Evolutionary conservation across 1,139 yeast genomes (phyloP), one percentile per base, ranked within the genome.

Genomic region (Wickerhamomyces sp.): DNA sequence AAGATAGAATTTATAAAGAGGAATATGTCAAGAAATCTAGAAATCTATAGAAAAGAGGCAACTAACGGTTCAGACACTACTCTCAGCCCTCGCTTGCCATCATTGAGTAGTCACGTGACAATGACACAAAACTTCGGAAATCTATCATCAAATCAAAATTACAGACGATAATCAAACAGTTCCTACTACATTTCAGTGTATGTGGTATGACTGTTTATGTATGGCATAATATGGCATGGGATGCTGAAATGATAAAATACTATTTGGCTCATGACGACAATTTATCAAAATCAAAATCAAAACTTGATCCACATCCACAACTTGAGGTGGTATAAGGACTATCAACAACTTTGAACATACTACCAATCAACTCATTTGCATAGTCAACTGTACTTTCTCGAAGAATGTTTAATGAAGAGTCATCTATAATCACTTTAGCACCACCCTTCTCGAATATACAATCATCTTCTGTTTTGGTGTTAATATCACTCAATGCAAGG

Each of bases 291-390:
- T 58, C 61, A 59, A 91, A 81, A 62, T 91, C 96, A 66, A 93
- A 93, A 46, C 96, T 88, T 26, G 95, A 78, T 0, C 99, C 99
- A 67, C 99, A 93, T 0, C 99, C 99, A 69, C 99, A 94, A 42
- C 94, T 84, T 41, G 95, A 84, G 32, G 89, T 82, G 29, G 97
- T 84, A 59, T 86, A 86, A 0, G 96, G 96, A 53, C 95, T 88
- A 56, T 90, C 95, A 27, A 84, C 81, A 40, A 94, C 85, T 62
- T 90, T 91, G 67, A 94, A 94, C 59, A 90, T 93, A 43, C 95
- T 85, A 3, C 99, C 99, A 51, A 94, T 94, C 60, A 94, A 76
- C 63, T 94, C 99, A 27, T 90, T 87, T 0, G 94, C 83, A 61
- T 89, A 94, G 58, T 91, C 97, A 40, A 94, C 71, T 37, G 86